Base-by-base conservation (phyloP, 148 eudicot genomes). In the Selenicereus undatus region DNA sequence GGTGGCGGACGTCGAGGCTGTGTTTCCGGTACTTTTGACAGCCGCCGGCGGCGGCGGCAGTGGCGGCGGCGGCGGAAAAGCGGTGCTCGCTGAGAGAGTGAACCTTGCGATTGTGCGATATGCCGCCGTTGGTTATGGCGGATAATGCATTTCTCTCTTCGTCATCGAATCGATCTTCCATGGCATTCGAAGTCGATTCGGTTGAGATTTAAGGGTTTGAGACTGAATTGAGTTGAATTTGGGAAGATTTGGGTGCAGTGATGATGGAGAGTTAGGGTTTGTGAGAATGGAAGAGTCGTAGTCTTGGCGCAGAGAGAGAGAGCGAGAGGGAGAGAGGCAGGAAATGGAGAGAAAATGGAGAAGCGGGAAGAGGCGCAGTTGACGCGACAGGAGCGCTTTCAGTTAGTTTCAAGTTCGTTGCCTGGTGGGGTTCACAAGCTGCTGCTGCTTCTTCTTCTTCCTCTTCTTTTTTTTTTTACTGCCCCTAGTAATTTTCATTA, bases 1-100 rank as follows among this genome's bases (percentile, higher is more conserved):
- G 69, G 35, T 66, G 71, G 71, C 27, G 71, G 27, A 29, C 71
- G 71, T 96, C 97, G 78, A 92, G 93, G 88, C 95, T 90, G 83
- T 91, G 97, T 64, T 92, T 92, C 21, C 97, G 89, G 82, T 81
- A 82, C 71, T 84, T 82, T 29, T 82, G 82, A 62, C 88, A 81
- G 79, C 32, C 84, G 90, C 18, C 82, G 72, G 82, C 73, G 79
- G 42, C 84, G 90, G 22, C 82, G 72, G 82, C 73, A 45, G 81
- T 83, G 76, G 92, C 83, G 78, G 42, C 84, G 89, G 22, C 84
- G 94, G 88, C 21, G 65, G 75, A 62, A 10, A 22, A 11, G 10
- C 68, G 68, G 68, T 62, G 68, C n/a, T 62, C 13, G 71, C 30
- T 66, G 82, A 93, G 84, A 8, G 95, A 91, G 16, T 91, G 89